phyloP scores from a whole-genome alignment of 805 yeast species.

The Sungouiella thailandica region DNA sequence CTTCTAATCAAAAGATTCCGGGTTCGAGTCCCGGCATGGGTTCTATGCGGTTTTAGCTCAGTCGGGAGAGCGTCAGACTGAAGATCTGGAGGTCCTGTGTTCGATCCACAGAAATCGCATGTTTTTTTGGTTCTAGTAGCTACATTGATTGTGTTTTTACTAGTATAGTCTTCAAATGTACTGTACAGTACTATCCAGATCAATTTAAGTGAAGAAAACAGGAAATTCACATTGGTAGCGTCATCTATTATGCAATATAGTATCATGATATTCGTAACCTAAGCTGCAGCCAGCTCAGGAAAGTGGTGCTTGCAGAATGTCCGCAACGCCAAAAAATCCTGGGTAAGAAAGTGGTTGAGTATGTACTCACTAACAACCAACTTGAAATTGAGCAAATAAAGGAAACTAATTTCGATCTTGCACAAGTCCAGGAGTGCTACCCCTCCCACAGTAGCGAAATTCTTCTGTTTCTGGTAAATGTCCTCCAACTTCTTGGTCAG shows the following conservation, averaged over 20 bases:
- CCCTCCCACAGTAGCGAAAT: constrained; percentile 43
- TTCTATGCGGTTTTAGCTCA: constrained; percentile 26
- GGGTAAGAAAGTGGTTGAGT: constrained; percentile 27
- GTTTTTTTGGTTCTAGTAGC: constrained; percentile 1
- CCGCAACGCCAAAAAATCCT: constrained; percentile 28
- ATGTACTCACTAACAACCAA: constrained; percentile 37
- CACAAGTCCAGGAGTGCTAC: constrained; percentile 40
- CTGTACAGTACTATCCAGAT: too few species aligned
- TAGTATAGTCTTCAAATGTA: too few species aligned
- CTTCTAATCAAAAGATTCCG: constrained; percentile 19
- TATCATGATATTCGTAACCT: too few species aligned
- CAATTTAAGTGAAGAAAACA: too few species aligned
- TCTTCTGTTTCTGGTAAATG: constrained; percentile 37
- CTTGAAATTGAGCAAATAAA: constrained; percentile 47
- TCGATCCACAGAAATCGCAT: constrained; percentile 19
- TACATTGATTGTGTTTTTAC: too few species aligned
- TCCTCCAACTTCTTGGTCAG: constrained; percentile 41
- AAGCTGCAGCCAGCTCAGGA: too few species aligned
- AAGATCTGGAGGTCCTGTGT: constrained; percentile 22
- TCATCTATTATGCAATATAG: too few species aligned
- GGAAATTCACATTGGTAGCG: too few species aligned
- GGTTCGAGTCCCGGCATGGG: constrained; percentile 20
- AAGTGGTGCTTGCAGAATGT: constrained; percentile 15
- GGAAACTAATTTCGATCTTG: constrained; percentile 45
- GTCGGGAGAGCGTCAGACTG: constrained; percentile 32